Base-by-base conservation (phyloP, 345 rosid species). In the Lumnitzera littorea region DNA sequence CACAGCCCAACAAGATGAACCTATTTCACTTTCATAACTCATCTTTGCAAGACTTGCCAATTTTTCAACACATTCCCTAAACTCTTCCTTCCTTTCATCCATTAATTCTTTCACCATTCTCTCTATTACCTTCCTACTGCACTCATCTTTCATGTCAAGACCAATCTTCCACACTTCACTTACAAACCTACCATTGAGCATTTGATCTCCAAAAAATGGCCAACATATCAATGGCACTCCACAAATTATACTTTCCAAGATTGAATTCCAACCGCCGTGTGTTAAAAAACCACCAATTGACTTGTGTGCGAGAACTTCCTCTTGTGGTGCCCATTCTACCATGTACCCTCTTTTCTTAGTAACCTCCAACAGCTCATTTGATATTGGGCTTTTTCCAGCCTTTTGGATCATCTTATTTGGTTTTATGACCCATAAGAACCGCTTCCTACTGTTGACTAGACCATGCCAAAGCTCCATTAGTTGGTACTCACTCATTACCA, bases 241-340 rank as follows among this genome's bases (percentile, higher is more conserved):
- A 0, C 75, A 78, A 0, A 65, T 72, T 0, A 83, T 56, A 63
- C 90, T 81, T 69, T 91, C 98, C 66, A 88, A 12, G 0, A 88
- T 88, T 1, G 95, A 91, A 75, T 91, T 91, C 95, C 96, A 83
- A 12, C 95, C 90, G 50, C 78, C 73, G 31, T 86, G 95, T 0
- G 95, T 86, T 49, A 84, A 61, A 52, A 91, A 86, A 23, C 84
- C 89, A 10, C 84, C 88, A 0, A 79, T 31, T 0, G 98, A 80
- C 6, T 24, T 43, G 68, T 88, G 96, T 6, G 53, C 48, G 46
- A 80, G 54, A 7, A 78, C 85, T 65, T 80, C 74, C 29, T 80
- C 80, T 50, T 84, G 84, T 0, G 84, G 77, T 3, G 65, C 70
- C 82, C 82, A 80, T 12, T 53, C 58, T 31, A 70, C 76, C 46